Percentiles rank a stretch among this genome's conserved stretches.
Conservation (phyloP, 176 grass and related monocot genomes). For the Eleusine coracana region DNA sequence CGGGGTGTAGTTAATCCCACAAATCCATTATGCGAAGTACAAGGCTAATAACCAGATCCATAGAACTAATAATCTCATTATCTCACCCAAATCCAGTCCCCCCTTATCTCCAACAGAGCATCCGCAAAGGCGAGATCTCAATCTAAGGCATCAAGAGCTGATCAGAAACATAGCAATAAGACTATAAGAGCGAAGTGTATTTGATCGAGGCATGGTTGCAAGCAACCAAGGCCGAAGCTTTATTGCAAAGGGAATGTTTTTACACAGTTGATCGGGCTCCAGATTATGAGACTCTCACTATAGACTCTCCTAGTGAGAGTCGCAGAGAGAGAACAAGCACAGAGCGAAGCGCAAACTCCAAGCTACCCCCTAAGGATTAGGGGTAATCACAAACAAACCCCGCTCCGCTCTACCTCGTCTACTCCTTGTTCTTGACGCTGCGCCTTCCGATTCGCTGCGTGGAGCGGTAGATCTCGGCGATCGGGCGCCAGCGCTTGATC, state of each 20-base stretch:
- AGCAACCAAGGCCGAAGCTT: conserved; percentile 10
- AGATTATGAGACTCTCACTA: not conserved
- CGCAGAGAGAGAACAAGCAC: conserved; percentile 25
- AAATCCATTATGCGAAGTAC: not conserved
- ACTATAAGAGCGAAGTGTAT: not conserved
- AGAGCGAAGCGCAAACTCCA: not conserved
- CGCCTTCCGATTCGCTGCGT: conserved; percentile 36
- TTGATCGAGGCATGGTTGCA: not conserved
- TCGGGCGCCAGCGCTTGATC: conserved; percentile 51
- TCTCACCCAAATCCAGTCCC: not conserved
- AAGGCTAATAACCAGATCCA: not conserved
- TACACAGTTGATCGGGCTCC: conserved; percentile 29
- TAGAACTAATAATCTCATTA: not conserved
- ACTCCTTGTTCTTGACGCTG: conserved; percentile 30
- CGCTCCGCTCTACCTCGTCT: conserved; percentile 21
- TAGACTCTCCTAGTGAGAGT: not conserved
- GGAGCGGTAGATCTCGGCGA: conserved; percentile 56
- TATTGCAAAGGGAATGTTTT: conserved; percentile 36
- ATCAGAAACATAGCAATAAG: not conserved
- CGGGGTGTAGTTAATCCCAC: not conserved
- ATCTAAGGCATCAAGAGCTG: too few species aligned
- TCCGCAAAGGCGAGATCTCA: conserved; percentile 3
- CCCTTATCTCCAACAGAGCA: not conserved
- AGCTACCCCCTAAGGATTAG: conserved; percentile 43
- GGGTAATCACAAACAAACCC: conserved; percentile 37